These are phyloP conservation scores for Colletotrichum chrysophilum DNA, from an alignment of 2,329 filamentous ascomycete species.

Conservation along the genomic window DNA sequence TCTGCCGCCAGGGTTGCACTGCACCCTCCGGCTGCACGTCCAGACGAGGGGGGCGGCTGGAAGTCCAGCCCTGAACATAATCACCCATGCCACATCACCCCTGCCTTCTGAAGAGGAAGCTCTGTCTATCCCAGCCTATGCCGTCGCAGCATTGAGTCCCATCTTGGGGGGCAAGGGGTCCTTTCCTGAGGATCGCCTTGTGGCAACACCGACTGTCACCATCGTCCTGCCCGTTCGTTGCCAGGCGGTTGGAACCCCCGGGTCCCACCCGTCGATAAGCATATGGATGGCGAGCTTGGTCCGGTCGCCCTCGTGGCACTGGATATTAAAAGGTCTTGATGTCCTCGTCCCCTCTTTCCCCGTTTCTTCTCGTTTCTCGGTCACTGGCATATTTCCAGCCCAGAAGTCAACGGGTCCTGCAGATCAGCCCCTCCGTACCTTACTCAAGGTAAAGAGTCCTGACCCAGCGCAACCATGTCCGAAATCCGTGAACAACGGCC, in stretches of 20 bases:
- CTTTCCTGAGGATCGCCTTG: constrained; percentile 4
- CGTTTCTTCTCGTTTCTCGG: neutral
- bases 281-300: neutral
- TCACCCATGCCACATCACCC: constrained; percentile 7
- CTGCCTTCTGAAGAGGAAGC: neutral
- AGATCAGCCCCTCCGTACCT: constrained; percentile 1
- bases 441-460: constrained; percentile 3
- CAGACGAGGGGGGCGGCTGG: neutral
- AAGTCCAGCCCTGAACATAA: constrained; percentile 10
- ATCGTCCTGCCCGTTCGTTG: neutral
- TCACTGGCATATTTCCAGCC: constrained; percentile 19
- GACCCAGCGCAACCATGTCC: constrained; percentile 15
- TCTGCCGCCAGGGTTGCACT: neutral
- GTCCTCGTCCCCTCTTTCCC: neutral
- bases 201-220: constrained; percentile 11
- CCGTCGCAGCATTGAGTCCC: neutral
- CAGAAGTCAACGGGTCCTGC: constrained; percentile 10
- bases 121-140: neutral
- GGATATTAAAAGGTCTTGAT: constrained; percentile 9
- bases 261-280: constrained; percentile 11
- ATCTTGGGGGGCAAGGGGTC: neutral
- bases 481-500: constrained; percentile 9
- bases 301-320: neutral
- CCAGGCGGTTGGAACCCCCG: constrained; percentile 5
- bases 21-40: neutral